Base-by-base conservation (phyloP, 768 basidiomycete genomes). In the Tulasnella sp. region DNA sequence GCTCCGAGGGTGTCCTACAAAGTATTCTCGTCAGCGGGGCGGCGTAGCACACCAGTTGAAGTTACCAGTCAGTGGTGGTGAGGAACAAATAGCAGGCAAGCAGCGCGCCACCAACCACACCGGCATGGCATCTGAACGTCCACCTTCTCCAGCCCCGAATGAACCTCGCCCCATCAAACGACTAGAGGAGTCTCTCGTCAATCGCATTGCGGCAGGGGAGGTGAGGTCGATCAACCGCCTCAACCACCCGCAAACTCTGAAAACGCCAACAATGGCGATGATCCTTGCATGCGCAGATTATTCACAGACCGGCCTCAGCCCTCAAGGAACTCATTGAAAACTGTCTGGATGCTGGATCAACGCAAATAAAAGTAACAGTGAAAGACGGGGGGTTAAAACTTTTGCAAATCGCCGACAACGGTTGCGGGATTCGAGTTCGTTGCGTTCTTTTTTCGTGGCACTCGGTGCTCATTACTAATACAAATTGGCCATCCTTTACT, bases 321-420 rank as follows among this genome's bases (percentile, higher is more conserved):
- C 89, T 99, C 78, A 99, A 99, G 85, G 98, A 99, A 85, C 89
- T 99, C 0, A 87, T 99, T 20, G 98, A 99, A 86, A 99, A 99
- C 83, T 90, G 93, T 31, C 89, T 99, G n/a, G 98, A 99, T 86
- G 98, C 98, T 0, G 93, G 95, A 0, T 88, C 95, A 34, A 96
- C 94, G 0, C 92, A 92, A 0, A 96, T 99, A 84, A 92, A 93
- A 50, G 88, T 99, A 77, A 94, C 92, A 0, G 89, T 97, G 83
- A 98, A 98, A 86, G 97, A 99, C 82, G 98, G 97, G 0, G 98
- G 98, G 4, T 87, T 98, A 88, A 99, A 97, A 85, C 87, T 97
- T 22, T 89, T 99, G 50, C 96, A 98, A 86, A 97, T 99, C 77
- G 94, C 96, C 84, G 98, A 99, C 84, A 98, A 99, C 84, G 97